phyloP scores from a whole-genome alignment of 768 basidiomycete species.

The Pulveroboletus sp. region DNA sequence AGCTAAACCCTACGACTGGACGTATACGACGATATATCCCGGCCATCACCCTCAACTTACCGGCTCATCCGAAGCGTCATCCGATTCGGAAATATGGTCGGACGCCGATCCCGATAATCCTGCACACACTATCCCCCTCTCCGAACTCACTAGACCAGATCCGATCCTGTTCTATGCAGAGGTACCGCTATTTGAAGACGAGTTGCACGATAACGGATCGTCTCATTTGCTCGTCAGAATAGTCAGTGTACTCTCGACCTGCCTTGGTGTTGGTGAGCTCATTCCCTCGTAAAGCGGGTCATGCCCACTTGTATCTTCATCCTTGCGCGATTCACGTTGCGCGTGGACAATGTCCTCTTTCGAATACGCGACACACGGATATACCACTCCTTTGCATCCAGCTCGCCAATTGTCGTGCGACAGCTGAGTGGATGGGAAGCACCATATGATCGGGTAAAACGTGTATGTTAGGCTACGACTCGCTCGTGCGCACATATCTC shows the following conservation, averaged over 20 bases:
- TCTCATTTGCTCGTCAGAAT: constrained; percentile 82
- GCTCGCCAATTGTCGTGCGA: constrained; percentile 60
- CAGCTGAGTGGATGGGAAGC: constrained; percentile 92
- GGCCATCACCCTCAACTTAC: constrained; percentile 43
- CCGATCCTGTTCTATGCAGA: constrained; percentile 99
- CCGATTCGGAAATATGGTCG: constrained; percentile 38
- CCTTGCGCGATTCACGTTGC: constrained; percentile 83
- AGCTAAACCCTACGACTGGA: constrained; percentile 96
- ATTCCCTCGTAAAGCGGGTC: constrained; percentile 59
- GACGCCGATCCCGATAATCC: constrained; percentile 53
- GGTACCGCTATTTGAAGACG: constrained; percentile 91
- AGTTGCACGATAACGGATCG: constrained; percentile 94
- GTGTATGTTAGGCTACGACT: constrained; percentile 40
- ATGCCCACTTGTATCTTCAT: constrained; percentile 96
- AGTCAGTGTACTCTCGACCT: constrained; percentile 44
- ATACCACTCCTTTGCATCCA: constrained; percentile 74
- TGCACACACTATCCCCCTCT: constrained; percentile 70
- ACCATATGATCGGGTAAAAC: constrained; percentile 74
- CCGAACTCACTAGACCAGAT: constrained; percentile 81
- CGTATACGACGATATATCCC: constrained; percentile 85
- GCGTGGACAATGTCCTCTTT: constrained; percentile 94
- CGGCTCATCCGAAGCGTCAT: constrained; percentile 17
- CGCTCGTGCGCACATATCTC: background rate
- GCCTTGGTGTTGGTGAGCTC: background rate
- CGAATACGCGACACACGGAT: constrained; percentile 84